Conservation (phyloP, 2,329 filamentous ascomycete species). For the Alternaria conjuncta region DNA sequence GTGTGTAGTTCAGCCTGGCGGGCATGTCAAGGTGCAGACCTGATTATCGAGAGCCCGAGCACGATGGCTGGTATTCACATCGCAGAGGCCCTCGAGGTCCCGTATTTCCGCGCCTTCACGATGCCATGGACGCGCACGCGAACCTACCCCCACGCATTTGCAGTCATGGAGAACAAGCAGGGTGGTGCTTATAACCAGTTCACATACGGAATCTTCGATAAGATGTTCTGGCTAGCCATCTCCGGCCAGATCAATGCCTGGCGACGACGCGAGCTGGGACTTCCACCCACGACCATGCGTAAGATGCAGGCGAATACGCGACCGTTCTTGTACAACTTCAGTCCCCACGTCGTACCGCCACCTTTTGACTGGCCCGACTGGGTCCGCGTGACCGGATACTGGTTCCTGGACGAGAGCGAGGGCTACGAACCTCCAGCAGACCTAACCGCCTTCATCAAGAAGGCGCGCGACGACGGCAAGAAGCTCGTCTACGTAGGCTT, state of each 20-base stretch:
- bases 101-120: constrained; percentile 96
- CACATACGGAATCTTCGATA: constrained; percentile 96
- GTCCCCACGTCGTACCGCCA: constrained; percentile 88
- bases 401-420: constrained; percentile 83
- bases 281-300: constrained; percentile 82
- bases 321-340: constrained; percentile 98
- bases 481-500: constrained; percentile 98
- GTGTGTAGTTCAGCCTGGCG: constrained; percentile 81
- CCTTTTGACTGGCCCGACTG: constrained; percentile 96
- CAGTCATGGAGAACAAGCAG: constrained; percentile 90
- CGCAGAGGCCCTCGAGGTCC: constrained; percentile 88
- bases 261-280: constrained; percentile 78
- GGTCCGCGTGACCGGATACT: constrained; percentile 97
- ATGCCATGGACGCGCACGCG: constrained; percentile 99
- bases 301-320: constrained; percentile 97
- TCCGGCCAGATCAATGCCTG: constrained; percentile 90
- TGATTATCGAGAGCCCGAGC: constrained; percentile 93
- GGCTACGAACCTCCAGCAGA: constrained; percentile 77
- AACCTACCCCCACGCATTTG: constrained; percentile 95
- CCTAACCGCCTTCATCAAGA: constrained; percentile 80
- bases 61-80: constrained; percentile 99
- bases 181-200: constrained; percentile 95
- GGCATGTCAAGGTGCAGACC: constrained; percentile 84
- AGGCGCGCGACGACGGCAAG: constrained; percentile 80
- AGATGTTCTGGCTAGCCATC: constrained; percentile 94